Conservation (phyloP, 768 basidiomycete species). For the Hortiboletus flavorubellus region DNA sequence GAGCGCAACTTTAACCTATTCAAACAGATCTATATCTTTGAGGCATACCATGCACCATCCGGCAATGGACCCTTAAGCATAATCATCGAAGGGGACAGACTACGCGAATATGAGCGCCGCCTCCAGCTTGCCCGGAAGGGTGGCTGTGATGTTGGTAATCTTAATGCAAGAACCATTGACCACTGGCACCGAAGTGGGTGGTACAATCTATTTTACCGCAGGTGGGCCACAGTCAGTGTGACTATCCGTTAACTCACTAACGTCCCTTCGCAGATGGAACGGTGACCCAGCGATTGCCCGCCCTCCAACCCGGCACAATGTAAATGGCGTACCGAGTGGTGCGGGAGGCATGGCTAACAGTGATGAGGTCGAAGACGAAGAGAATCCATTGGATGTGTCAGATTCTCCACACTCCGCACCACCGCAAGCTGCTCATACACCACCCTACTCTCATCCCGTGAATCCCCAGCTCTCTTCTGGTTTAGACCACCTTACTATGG, state of each 20-base stretch:
- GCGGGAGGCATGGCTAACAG: conserved; percentile 35
- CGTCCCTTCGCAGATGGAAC: conserved; percentile 48
- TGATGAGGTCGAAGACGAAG: conserved; percentile 53
- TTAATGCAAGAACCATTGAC: conserved; percentile 70
- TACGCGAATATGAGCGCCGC: conserved; percentile 70
- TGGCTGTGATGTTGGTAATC: conserved; percentile 68
- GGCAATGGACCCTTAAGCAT: conserved; percentile 39
- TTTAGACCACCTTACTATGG: conserved; percentile 17
- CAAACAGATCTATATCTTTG: conserved; percentile 77
- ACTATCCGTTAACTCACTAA: background rate
- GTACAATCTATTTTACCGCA: conserved; percentile 69
- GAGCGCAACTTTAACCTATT: conserved; percentile 83
- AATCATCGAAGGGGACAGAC: conserved; percentile 58
- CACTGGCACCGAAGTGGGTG: conserved; percentile 78
- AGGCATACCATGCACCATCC: conserved; percentile 40
- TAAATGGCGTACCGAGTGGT: conserved; percentile 25
- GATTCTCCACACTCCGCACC: conserved; percentile 30
- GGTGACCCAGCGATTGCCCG: conserved; percentile 61
- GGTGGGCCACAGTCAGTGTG: conserved; percentile 38
- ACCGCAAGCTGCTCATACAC: conserved; percentile 23
- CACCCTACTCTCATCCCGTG: conserved; percentile 20
- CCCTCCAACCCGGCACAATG: conserved; percentile 39
- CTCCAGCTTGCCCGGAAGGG: conserved; percentile 62
- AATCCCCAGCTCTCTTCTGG: conserved; percentile 11
- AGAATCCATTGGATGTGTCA: conserved; percentile 42